A percentile compares a stretch with the other conserved stretches of the same genome.
Evolutionary conservation across 805 yeast species (phyloP).

Genomic region (Pichia exigua): DNA sequence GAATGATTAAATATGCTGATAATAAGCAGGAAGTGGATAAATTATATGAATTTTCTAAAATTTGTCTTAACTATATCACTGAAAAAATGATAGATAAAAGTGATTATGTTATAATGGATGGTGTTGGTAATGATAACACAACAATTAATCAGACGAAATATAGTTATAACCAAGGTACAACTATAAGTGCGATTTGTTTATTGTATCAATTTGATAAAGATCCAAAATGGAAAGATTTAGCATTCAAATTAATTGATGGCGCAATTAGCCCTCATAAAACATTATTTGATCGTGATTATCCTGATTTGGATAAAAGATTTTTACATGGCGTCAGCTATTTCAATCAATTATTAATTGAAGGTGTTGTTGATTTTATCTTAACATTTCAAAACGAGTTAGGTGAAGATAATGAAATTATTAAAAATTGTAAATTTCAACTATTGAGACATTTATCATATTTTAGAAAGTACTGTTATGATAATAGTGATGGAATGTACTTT

Average conservation of each 20-base stretch:
- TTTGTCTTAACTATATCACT: slow-evolving; percentile 52
- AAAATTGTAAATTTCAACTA: slow-evolving; percentile 34
- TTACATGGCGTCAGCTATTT: slow-evolving; percentile 61
- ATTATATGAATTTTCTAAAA: slow-evolving; percentile 52
- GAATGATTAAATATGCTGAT: slow-evolving; percentile 48
- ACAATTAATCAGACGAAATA: slow-evolving; percentile 45
- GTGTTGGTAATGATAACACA: slow-evolving; percentile 40
- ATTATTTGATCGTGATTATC: slow-evolving; percentile 57
- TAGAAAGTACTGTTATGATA: slow-evolving; percentile 49
- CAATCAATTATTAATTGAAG: slow-evolving; percentile 57
- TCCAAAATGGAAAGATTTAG: slow-evolving; percentile 40
- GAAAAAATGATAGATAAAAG: slow-evolving; percentile 41
- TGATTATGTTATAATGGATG: slow-evolving; percentile 55
- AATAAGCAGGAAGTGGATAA: slow-evolving; percentile 28
- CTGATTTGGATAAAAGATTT: slow-evolving; percentile 41
- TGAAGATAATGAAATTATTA: slow-evolving; percentile 24
- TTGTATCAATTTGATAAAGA: slow-evolving; percentile 45
- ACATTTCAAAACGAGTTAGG: slow-evolving; percentile 33
- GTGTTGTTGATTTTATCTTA: slow-evolving; percentile 56
- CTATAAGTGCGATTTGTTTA: slow-evolving; percentile 46
- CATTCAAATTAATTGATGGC: slow-evolving; percentile 47
- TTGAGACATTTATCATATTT: slow-evolving; percentile 49
- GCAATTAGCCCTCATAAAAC: slow-evolving; percentile 48
- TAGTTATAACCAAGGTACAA: slow-evolving; percentile 63
- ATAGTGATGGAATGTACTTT: slow-evolving; percentile 49